Base-by-base conservation (phyloP, 257 asterid genomes). In the Avicennia marina region DNA sequence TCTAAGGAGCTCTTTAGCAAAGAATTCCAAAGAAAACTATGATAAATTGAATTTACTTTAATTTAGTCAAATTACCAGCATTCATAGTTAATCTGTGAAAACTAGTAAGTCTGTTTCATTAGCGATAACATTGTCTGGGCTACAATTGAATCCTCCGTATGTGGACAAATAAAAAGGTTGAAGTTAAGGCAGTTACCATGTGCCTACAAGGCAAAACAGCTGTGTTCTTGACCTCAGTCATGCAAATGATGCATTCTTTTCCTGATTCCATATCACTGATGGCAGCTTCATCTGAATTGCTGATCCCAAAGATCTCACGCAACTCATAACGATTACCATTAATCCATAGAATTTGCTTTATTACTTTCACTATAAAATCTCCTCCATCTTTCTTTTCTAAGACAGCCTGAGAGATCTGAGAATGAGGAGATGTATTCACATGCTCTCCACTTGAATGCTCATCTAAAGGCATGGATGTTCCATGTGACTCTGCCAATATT, bases 161-260 rank as follows among this genome's bases (percentile, higher is more conserved):
- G 41, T 17, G 18, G 41, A 58, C 39, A 49, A 47, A 44, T 4
- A 45, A 31, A 55, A 50, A n/a, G 47, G 18, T 24, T 15, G 53
- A 34, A 67, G 75, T 58, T 24, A 10, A 25, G 63, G 58, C 41
- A 59, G 66, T 83, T 78, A 91, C 98, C 98, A 91, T 83, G 82
- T 91, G 98, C 64, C 98, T 73, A 63, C 98, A 91, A 1, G 98
- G 96, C 72, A 91, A 75, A 71, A 85, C 94, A 46, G 96, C 94
- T 0, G 93, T 87, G 66, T 87, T 84, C 78, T 81, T 91, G 25
- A 66, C 88, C 68, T 87, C 96, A 18, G 96, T 91, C 95, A 91
- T 79, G 75, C 98, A 91, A 73, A 91, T 85, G 59, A 87, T 88
- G 44, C 98, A 91, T 52, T 85, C 98, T 78, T 87, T 85, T 53